A percentile compares a stretch with the other conserved stretches of the same genome.
Conservation (phyloP, 75 land plant species). For the Chamaecyparis obtusa region DNA sequence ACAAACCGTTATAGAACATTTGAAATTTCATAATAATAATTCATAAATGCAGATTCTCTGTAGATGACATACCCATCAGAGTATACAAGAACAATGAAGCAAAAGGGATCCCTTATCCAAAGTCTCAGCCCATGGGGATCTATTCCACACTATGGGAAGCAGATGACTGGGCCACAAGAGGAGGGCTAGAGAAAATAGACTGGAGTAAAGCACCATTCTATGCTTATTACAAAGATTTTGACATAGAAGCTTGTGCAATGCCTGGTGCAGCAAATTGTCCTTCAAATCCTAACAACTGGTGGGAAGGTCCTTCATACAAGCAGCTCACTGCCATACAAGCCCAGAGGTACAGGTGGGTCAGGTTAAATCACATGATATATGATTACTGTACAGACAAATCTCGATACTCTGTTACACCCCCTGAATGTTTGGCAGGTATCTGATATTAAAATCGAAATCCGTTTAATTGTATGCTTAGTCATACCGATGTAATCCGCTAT, state of each 20-base stretch:
- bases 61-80: constrained; percentile 76
- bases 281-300: constrained; percentile 31
- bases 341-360: constrained; percentile 41
- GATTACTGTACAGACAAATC: constrained; percentile 65
- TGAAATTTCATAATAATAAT: neutral
- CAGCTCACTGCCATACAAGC: constrained; percentile 25
- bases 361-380: constrained; percentile 55
- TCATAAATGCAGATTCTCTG: constrained; percentile 48
- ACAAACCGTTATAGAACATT: no score
- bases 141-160: constrained; percentile 82
- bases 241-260: constrained; percentile 59
- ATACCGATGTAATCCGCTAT: no score
- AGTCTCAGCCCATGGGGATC: constrained; percentile 61
- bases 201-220: constrained; percentile 75
- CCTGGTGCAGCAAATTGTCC: constrained; percentile 25
- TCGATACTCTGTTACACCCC: neutral
- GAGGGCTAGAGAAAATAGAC: constrained; percentile 74
- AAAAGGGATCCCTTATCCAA: constrained; percentile 54
- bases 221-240: constrained; percentile 65
- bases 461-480: no score
- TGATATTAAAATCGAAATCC: neutral
- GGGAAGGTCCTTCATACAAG: constrained; percentile 28
- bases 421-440: neutral
- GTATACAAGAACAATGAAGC: constrained; percentile 72
- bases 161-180: constrained; percentile 85